Conservation (phyloP, 2,329 filamentous ascomycete genomes). For the Pseudogymnoascus sp. region DNA sequence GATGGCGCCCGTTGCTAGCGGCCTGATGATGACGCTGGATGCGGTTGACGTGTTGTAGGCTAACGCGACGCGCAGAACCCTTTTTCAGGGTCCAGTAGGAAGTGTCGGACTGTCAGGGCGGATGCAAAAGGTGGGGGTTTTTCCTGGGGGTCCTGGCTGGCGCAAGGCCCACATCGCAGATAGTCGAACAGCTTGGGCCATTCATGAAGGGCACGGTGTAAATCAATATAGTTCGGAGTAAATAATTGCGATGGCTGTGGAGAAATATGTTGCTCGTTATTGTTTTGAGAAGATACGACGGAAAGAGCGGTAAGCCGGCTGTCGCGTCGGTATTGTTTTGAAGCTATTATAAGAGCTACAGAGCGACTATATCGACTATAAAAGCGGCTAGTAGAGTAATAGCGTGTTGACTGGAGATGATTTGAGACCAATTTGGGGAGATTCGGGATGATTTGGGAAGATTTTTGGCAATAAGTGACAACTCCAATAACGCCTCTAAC, state of each 20-base stretch:
- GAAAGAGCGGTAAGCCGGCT: not conserved
- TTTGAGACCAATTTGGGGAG: not conserved
- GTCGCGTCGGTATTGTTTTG: not conserved
- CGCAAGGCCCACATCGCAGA: not conserved
- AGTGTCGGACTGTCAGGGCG: not conserved
- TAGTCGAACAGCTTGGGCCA: not conserved
- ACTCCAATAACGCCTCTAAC: not conserved
- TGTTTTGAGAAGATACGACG: not conserved
- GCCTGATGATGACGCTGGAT: constrained; percentile 2
- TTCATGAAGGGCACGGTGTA: not conserved
- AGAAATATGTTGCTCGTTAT: not conserved
- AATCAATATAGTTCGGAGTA: not conserved
- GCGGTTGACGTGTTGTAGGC: not conserved
- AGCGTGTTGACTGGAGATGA: not conserved
- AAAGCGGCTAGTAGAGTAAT: not conserved
- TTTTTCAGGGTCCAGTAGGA: constrained; percentile 5
- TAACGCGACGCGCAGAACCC: constrained; percentile 6
- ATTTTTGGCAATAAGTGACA: constrained; percentile 3
- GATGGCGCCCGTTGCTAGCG: not conserved
- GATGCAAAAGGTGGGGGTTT: not conserved
- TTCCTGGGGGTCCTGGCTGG: not conserved
- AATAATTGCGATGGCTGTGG: not conserved
- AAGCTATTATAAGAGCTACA: not conserved
- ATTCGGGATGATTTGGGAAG: not conserved
- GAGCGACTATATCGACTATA: not conserved